These are phyloP conservation scores for Syzygium malaccense DNA, from an alignment of 441 rosid genomes.

Conservation along the genomic window DNA sequence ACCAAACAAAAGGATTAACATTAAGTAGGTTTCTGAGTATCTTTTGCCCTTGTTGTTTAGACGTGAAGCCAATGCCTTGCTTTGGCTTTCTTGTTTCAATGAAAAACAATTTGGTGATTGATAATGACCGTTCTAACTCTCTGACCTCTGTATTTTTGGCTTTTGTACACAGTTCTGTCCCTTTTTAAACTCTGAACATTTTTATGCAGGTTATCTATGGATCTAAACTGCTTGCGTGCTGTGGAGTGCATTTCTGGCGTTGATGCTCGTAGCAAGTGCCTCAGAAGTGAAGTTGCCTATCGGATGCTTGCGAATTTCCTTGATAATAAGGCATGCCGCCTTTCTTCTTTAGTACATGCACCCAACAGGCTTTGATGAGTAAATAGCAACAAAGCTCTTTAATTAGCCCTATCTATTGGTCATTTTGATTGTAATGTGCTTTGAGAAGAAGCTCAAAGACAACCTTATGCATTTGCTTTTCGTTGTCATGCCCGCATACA, in stretches of 20 bases:
- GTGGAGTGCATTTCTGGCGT: slow-evolving; percentile 70
- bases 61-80: background rate
- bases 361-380: background rate
- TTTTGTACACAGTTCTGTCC: background rate
- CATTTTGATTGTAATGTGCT: background rate
- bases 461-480: background rate
- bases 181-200: background rate
- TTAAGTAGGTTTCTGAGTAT: background rate
- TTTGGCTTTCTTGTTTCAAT: background rate
- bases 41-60: background rate
- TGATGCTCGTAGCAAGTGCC: slow-evolving; percentile 47
- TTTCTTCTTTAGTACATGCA: background rate
- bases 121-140: background rate
- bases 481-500: background rate
- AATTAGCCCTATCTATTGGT: background rate
- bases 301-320: slow-evolving; percentile 47
- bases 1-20: background rate
- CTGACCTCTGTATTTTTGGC: background rate
- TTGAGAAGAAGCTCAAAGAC: background rate
- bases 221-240: slow-evolving; percentile 66
- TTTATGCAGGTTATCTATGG: slow-evolving; percentile 55
- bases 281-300: slow-evolving; percentile 55
- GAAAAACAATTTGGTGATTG: background rate
- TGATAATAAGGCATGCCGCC: slow-evolving; percentile 46
- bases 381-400: too few relatives aligned